phyloP scores from a whole-genome alignment of 495 filamentous ascomycete species.

The Aspergillus haitiensis region DNA sequence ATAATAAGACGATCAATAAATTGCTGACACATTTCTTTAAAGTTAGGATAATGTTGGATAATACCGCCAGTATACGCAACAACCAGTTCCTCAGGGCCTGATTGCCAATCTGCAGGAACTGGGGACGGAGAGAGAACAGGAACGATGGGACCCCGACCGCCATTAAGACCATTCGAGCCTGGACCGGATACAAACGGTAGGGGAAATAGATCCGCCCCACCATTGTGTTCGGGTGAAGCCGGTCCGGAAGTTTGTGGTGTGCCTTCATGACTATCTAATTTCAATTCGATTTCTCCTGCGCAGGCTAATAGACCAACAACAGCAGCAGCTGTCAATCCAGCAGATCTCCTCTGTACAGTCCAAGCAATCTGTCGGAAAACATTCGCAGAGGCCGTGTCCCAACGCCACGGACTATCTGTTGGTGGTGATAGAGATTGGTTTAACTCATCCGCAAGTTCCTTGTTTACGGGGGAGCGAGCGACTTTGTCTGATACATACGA shows the following conservation, averaged over 20 bases:
- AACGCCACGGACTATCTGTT: constrained; percentile 50
- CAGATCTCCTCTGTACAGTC: constrained; percentile 65
- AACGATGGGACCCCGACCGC: constrained; percentile 42
- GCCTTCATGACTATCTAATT: constrained; percentile 44
- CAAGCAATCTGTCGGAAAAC: constrained; percentile 61
- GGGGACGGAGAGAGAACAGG: constrained; percentile 42
- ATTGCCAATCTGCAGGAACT: constrained; percentile 45
- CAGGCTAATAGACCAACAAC: constrained; percentile 67
- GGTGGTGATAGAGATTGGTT: constrained; percentile 54
- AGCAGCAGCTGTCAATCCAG: constrained; percentile 70
- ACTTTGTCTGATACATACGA: constrained; percentile 67
- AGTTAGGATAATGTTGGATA: constrained; percentile 73
- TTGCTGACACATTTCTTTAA: constrained; percentile 65
- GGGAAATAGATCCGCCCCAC: constrained; percentile 18
- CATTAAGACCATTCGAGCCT: constrained; percentile 15
- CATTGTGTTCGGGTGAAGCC: constrained; percentile 34
- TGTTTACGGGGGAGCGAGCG: constrained; percentile 47
- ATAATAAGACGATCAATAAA: constrained; percentile 65
- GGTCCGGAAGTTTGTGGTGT: constrained; percentile 34
- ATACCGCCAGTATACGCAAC: constrained; percentile 79
- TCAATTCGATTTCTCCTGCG: constrained; percentile 61
- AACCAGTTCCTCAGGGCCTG: constrained; percentile 60
- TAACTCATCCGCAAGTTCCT: constrained; percentile 52
- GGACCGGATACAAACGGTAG: constrained; percentile 5
- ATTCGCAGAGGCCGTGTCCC: constrained; percentile 57